Evolutionary conservation across 805 yeast genomes (phyloP), one percentile per base, ranked within the genome.

Genomic region (Metschnikowia kunwiensis): DNA sequence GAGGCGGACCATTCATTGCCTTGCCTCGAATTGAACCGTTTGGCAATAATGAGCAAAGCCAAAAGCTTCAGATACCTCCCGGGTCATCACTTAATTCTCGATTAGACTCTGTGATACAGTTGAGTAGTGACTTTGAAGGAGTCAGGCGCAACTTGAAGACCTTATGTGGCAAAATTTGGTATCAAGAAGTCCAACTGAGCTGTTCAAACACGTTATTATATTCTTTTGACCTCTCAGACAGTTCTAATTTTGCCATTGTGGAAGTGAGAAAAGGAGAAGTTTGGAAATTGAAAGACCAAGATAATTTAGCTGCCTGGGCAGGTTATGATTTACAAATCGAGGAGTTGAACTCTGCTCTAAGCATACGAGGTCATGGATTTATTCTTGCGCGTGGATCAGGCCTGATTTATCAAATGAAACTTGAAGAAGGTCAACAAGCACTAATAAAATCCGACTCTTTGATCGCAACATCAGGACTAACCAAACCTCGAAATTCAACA

Each of bases 1-100:
- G 48, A 7, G 29, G 21, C 13, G 49, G 50, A 4, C 50, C 50
- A 4, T 46, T 46, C 23, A 24, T 44, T 19, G 43, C 41, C 9
- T 13, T 41, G 12, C 50, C 46, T 4, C 31, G 33, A 10, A 12
- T 44, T 13, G 28, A 31, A 17, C 34, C 38, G 13, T 11, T 41
- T 10, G 42, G 47, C 16, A 32, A 31, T 19, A 31, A 35, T 3
- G 40, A 32, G 11, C 27, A 27, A 13, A 27, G 36, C 20, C 31
- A 33, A 23, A 31, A 24, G 10, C 27, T 43, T n/a, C 26, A 25
- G 15, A 35, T 46, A 20, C 46, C 50, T n/a, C 39, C 13, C 26
- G 38, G 40, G 7, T 28, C 46, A 10, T 9, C 22, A 5, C 13
- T 46, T 11, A 44, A 36, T 20, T 20, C 41, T 14, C 32, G 40